Base-by-base conservation (phyloP, 164 flowering plant species). In the Nymphaea thermarum region DNA sequence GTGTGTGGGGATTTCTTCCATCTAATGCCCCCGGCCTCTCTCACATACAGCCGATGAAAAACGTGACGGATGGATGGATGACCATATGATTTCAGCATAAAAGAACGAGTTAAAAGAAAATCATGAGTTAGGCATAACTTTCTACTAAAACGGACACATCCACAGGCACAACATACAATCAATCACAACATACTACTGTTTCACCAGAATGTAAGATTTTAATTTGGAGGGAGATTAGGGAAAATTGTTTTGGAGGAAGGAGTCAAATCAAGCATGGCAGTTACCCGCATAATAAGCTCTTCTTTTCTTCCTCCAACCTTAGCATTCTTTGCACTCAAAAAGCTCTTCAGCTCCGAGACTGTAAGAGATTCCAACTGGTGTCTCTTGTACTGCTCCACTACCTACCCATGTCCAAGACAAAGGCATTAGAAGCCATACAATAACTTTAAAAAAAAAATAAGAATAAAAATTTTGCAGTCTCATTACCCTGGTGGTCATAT, bases 251-350 rank as follows among this genome's bases (percentile, higher is more conserved):
- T 51, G 57, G 12, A 51, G 57, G 57, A 51, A 51, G 8, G 14
- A 3, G 57, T 51, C 57, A 51, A 70, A 70, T 62, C 45, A 55
- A 71, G 73, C 60, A 66, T 14, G 12, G 57, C 41, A 15, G 45
- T 42, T 25, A 71, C 44, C 36, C 73, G 68, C 61, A 45, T 68
- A 18, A 71, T 61, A 42, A 71, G 73, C 6, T 71, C 73, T 44
- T 66, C 73, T 42, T 66, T 71, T 61, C 61, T 71, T 43, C 73
- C 73, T 41, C 73, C 68, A n/a, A 66, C 65, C 68, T 71, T 71
- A 43, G 69, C 69, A 25, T 71, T 71, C 42, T 44, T 66, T 45
- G 61, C 12, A 43, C 16, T 10, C 6, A 71, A 67, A 59, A 66
- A 71, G 61, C 65, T 36, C 42, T 71, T 71, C 60, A 71, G 69